These are phyloP conservation scores for Odontarrhena argentea DNA, from an alignment of 345 rosid genomes.

Conservation along the genomic window DNA sequence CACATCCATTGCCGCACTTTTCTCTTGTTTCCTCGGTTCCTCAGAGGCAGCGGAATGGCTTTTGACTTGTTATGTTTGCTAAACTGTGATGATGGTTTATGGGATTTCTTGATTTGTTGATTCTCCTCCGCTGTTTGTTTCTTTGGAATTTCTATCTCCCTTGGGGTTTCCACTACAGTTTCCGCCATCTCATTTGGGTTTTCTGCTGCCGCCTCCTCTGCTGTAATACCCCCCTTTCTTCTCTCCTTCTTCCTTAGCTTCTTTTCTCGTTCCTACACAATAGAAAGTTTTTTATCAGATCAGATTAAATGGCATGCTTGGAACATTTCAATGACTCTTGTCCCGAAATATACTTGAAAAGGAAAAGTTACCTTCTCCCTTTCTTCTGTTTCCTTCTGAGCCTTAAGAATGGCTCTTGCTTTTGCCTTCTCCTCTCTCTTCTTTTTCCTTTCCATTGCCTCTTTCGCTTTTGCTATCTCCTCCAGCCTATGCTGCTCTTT, in stretches of 20 bases:
- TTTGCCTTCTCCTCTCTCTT: constrained; percentile 70
- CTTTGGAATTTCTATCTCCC: constrained; percentile 37
- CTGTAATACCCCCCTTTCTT: constrained; percentile 39
- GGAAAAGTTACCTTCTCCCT: constrained; percentile 61
- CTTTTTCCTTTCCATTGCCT: constrained; percentile 78
- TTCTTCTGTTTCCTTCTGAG: constrained; percentile 76
- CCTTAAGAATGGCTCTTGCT: constrained; percentile 69
- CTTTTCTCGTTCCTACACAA: constrained; percentile 77
- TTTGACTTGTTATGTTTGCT: constrained; percentile 61
- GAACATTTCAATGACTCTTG: neutral
- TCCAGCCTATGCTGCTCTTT: constrained; percentile 70
- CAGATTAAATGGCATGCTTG: neutral
- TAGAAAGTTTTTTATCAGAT: constrained; percentile 8
- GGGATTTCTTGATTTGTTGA: constrained; percentile 57
- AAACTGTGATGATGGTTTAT: constrained; percentile 49
- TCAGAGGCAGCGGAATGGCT: constrained; percentile 65
- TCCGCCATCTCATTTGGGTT: constrained; percentile 42
- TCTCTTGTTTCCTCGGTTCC: constrained; percentile 66
- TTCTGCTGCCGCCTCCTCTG: constrained; percentile 31
- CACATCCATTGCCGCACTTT: constrained; percentile 83
- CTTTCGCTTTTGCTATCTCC: constrained; percentile 78
- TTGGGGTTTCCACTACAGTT: constrained; percentile 43
- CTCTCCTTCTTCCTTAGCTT: constrained; percentile 76
- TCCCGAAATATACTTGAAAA: neutral
- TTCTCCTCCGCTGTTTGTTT: constrained; percentile 35